Conservation (phyloP, 1,284 basidiomycete species). For the Sanghuangporus sanghuang region DNA sequence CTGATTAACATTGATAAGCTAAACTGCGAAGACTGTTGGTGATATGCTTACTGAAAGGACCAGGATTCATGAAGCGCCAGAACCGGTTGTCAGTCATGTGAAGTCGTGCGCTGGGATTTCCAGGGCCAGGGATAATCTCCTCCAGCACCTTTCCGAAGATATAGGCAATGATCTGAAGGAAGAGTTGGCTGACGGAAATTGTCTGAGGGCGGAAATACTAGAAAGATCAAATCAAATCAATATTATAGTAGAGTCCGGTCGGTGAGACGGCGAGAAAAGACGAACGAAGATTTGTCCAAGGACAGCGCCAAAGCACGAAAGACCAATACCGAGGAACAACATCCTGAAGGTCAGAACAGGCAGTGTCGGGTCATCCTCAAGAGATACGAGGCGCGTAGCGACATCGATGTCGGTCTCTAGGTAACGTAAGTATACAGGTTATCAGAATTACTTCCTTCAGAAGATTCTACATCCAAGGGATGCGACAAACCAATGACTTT, state of each 20-base stretch:
- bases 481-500: constrained; percentile 31
- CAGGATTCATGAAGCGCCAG: constrained; percentile 52
- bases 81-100: constrained; percentile 36
- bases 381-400: constrained; percentile 44
- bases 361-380: constrained; percentile 54
- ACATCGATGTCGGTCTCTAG: constrained; percentile 42
- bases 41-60: constrained; percentile 41
- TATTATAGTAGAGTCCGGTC: not conserved
- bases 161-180: constrained; percentile 49
- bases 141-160: constrained; percentile 38
- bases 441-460: not conserved
- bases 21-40: not conserved
- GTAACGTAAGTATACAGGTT: not conserved
- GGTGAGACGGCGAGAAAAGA: constrained; percentile 5
- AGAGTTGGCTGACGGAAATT: constrained; percentile 49
- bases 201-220: constrained; percentile 42
- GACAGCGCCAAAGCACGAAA: constrained; percentile 51
- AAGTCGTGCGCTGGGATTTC: constrained; percentile 26
- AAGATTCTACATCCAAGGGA: not conserved
- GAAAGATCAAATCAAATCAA: not conserved
- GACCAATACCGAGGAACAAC: constrained; percentile 44
- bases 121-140: constrained; percentile 42
- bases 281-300: constrained; percentile 54
- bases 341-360: constrained; percentile 44
- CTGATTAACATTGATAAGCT: not conserved